Conservation (phyloP, 441 rosid species). For the Gossypium schwendimanii region DNA sequence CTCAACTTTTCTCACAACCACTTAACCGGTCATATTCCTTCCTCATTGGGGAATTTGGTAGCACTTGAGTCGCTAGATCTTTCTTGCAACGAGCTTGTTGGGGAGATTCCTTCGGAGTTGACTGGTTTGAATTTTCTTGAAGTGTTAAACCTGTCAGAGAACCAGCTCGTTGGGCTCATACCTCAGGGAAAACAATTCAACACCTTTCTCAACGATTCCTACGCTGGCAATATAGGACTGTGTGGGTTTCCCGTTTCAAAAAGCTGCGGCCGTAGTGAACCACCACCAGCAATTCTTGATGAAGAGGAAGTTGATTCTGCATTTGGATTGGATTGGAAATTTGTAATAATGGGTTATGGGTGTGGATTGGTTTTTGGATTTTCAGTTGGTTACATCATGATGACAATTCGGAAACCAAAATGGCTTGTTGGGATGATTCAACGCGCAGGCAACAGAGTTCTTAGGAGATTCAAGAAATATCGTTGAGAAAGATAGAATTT, state of each 20-base stretch:
- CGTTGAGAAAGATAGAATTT: neutral
- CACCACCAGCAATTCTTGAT: neutral
- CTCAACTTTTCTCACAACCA: constrained; percentile 28
- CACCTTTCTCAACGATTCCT: constrained; percentile 11
- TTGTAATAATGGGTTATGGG: neutral
- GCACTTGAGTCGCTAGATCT: neutral
- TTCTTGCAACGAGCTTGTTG: constrained; percentile 1
- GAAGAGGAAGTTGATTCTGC: neutral
- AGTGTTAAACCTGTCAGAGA: constrained; percentile 14
- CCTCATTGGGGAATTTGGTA: constrained; percentile 15
- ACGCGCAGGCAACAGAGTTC: neutral
- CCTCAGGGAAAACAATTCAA: constrained; percentile 14
- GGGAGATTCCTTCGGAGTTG: constrained; percentile 21
- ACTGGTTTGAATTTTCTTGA: constrained; percentile 15
- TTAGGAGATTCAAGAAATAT: neutral
- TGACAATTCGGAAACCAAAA: neutral
- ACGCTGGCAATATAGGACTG: neutral
- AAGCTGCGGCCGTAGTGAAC: neutral
- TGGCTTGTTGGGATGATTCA: neutral
- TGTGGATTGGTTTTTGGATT: no score
- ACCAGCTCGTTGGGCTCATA: constrained; percentile 19
- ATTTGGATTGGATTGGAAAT: neutral
- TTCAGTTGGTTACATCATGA: neutral
- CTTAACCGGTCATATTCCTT: constrained; percentile 18
- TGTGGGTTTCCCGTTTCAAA: constrained; percentile 15